phyloP scores from a whole-genome alignment of 306 rosid genomes.

The Argentina anserina region DNA sequence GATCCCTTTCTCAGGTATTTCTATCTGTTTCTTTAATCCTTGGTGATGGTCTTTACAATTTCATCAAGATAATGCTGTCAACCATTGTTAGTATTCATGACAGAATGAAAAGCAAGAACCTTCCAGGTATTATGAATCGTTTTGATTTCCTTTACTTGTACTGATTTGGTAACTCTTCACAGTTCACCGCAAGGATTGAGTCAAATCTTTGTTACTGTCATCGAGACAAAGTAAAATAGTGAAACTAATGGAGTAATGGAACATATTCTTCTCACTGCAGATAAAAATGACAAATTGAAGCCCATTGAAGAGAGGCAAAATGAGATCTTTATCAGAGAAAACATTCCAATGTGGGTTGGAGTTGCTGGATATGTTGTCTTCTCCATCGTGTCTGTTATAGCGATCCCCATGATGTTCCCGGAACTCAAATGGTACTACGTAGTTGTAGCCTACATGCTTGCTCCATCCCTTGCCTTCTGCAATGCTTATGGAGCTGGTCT shows the following conservation, averaged over 20 bases:
- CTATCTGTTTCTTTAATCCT: slow-evolving; percentile 71
- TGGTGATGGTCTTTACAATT: slow-evolving; percentile 82
- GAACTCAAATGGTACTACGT: slow-evolving; percentile 53
- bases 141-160: slow-evolving; percentile 16
- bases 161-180: slow-evolving; percentile 13
- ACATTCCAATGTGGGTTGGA: slow-evolving; percentile 61
- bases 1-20: slow-evolving; percentile 45
- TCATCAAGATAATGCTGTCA: slow-evolving; percentile 54
- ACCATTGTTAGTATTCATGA: slow-evolving; percentile 36
- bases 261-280: slow-evolving; percentile 22
- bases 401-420: slow-evolving; percentile 61
- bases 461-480: slow-evolving; percentile 93
- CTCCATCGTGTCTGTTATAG: slow-evolving; percentile 41
- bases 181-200: no score
- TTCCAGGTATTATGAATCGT: slow-evolving; percentile 28
- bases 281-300: slow-evolving; percentile 23
- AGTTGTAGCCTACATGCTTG: slow-evolving; percentile 42
- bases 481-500: slow-evolving; percentile 95
- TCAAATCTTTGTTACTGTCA: neutral
- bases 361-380: slow-evolving; percentile 29
- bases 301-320: slow-evolving; percentile 37
- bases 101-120: slow-evolving; percentile 30
- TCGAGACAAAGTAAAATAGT: neutral
- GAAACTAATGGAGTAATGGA: neutral
- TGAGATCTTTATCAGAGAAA: slow-evolving; percentile 59